phyloP scores from a whole-genome alignment of 495 filamentous ascomycete genomes.

The Hypoxylon cercidicola region DNA sequence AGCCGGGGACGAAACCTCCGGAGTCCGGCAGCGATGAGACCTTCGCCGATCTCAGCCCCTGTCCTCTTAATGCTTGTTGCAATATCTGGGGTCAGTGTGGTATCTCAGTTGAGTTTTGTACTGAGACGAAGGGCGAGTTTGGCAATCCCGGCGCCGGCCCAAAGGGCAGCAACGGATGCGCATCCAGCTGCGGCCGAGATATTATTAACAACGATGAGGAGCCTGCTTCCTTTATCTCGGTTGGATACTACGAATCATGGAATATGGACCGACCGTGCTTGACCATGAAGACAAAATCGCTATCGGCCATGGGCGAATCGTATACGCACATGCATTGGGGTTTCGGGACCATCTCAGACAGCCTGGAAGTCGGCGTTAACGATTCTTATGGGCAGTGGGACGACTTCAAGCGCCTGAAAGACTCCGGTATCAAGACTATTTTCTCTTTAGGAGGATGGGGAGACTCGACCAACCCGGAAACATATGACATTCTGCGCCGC shows the following conservation, averaged over 20 bases:
- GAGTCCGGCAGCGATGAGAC: no score
- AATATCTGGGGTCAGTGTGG: slow-evolving; percentile 51
- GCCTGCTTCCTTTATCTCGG: slow-evolving; percentile 7
- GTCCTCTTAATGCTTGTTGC: slow-evolving; percentile 43
- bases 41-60: slow-evolving; percentile 10
- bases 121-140: no score
- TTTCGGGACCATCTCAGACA: slow-evolving; percentile 37
- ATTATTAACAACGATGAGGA: slow-evolving; percentile 36
- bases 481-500: slow-evolving; percentile 41
- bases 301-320: neutral
- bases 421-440: slow-evolving; percentile 46
- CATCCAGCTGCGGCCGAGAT: slow-evolving; percentile 52
- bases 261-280: slow-evolving; percentile 44
- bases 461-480: slow-evolving; percentile 33
- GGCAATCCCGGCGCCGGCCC: neutral
- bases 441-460: slow-evolving; percentile 54
- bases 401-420: slow-evolving; percentile 29
- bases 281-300: neutral
- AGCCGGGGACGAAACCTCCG: neutral
- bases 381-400: slow-evolving; percentile 29
- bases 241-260: slow-evolving; percentile 49
- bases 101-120: slow-evolving; percentile 40
- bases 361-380: slow-evolving; percentile 15
- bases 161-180: no score
- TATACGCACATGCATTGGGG: slow-evolving; percentile 47